Evolutionary conservation across 2,329 filamentous ascomycete species (phyloP).

Genomic region (Penicillium sclerotigenum): DNA sequence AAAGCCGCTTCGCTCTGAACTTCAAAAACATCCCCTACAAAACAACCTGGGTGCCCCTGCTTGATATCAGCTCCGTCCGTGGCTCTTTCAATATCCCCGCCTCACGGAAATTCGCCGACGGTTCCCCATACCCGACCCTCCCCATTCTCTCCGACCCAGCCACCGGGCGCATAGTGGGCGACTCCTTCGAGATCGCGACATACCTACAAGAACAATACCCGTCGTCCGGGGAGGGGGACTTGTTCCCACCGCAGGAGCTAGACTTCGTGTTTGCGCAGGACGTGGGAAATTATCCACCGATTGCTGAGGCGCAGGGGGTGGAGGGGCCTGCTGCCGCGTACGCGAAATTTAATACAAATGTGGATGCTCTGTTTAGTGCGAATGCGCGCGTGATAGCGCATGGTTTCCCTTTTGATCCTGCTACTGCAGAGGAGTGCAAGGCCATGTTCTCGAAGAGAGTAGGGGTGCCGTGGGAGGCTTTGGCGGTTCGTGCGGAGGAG

Average conservation of each 20-base stretch:
- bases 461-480: slow-evolving; percentile 42
- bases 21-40: slow-evolving; percentile 49
- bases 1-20: slow-evolving; percentile 50
- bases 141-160: slow-evolving; percentile 53
- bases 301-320: neutral
- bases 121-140: slow-evolving; percentile 45
- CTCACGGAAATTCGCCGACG: slow-evolving; percentile 55
- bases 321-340: slow-evolving; percentile 33
- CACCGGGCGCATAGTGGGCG: slow-evolving; percentile 50
- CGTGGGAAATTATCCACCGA: neutral
- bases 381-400: slow-evolving; percentile 44
- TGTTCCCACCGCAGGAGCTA: slow-evolving; percentile 49
- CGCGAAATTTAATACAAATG: slow-evolving; percentile 52
- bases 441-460: slow-evolving; percentile 51
- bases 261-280: slow-evolving; percentile 37
- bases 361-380: slow-evolving; percentile 55
- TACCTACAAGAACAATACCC: slow-evolving; percentile 57
- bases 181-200: slow-evolving; percentile 64
- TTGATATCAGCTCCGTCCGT: slow-evolving; percentile 52
- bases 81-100: slow-evolving; percentile 47
- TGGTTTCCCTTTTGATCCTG: slow-evolving; percentile 52
- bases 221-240: slow-evolving; percentile 38
- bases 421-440: slow-evolving; percentile 44
- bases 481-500: slow-evolving; percentile 39
- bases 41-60: slow-evolving; percentile 54